phyloP scores from a whole-genome alignment of 164 flowering plant genomes.

The Umbilicus rupestris region DNA sequence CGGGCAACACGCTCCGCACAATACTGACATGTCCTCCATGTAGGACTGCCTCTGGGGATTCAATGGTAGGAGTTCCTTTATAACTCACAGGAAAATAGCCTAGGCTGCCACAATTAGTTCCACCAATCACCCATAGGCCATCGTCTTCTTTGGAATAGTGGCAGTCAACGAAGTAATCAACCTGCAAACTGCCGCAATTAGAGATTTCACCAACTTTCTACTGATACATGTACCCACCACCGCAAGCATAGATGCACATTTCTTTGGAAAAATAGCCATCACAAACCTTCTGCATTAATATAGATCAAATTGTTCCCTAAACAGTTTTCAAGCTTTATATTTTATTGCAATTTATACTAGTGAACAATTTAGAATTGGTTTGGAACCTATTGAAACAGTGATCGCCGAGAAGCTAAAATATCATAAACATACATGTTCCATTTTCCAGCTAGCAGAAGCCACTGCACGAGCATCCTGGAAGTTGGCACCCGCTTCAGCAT shows the following conservation, averaged over 20 bases:
- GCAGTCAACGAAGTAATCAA: conserved; percentile 93
- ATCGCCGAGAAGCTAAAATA: not conserved
- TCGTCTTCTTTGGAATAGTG: conserved; percentile 49
- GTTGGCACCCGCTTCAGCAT: conserved; percentile 37
- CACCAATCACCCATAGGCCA: conserved; percentile 75
- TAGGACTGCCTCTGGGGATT: conserved; percentile 69
- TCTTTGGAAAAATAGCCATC: too few species aligned
- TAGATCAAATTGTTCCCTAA: too few species aligned
- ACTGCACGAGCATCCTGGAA: conserved; percentile 68
- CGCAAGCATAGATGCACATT: too few species aligned
- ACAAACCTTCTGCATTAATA: too few species aligned
- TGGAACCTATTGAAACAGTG: not conserved
- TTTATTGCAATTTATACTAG: not conserved
- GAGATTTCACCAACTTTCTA: not conserved
- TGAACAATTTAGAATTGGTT: not conserved
- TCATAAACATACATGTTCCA: conserved; percentile 43
- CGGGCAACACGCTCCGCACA: conserved; percentile 60
- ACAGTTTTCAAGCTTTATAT: too few species aligned
- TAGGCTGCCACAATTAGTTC: conserved; percentile 63
- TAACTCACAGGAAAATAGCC: conserved; percentile 81
- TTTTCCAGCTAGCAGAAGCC: conserved; percentile 71
- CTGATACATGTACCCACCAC: too few species aligned
- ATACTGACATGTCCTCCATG: conserved; percentile 72
- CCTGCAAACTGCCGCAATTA: conserved; percentile 31
- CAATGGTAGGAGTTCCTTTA: conserved; percentile 30